phyloP scores from a whole-genome alignment of 495 filamentous ascomycete species.

The Geoglossum glabrum region DNA sequence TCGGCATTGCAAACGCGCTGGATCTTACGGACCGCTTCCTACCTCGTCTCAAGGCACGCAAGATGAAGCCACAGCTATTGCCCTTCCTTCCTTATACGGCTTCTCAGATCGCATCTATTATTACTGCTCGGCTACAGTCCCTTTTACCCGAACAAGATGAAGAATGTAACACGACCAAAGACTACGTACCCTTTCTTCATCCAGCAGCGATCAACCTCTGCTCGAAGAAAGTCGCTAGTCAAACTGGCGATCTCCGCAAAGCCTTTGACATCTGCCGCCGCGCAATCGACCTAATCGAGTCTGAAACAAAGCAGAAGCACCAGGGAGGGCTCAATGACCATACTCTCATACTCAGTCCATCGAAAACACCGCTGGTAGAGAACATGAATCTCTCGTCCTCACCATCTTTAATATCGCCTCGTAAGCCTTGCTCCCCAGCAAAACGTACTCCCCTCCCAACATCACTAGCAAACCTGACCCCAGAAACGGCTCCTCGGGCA shows the following conservation, averaged over 20 bases:
- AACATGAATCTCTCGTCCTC: conserved; percentile 52
- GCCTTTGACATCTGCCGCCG: conserved; percentile 87
- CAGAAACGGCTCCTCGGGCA: conserved; percentile 68
- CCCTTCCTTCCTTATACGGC: conserved; percentile 88
- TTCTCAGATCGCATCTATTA: conserved; percentile 67
- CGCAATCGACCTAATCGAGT: conserved; percentile 74
- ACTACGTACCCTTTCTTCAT: conserved; percentile 71
- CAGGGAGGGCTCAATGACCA: conserved; percentile 31
- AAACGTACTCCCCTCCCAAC: conserved; percentile 14
- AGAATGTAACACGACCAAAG: conserved; percentile 15
- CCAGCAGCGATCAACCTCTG: conserved; percentile 84
- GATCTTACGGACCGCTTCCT: conserved; percentile 91
- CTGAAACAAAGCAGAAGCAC: conserved; percentile 51
- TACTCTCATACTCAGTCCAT: conserved; percentile 27
- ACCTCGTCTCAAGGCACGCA: conserved; percentile 78
- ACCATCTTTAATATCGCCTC: conserved; percentile 3
- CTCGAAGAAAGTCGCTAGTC: conserved; percentile 78
- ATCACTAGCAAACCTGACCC: conserved; percentile 37
- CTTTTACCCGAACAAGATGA: conserved; percentile 34
- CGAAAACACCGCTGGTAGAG: conserved; percentile 39
- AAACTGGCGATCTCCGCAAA: conserved; percentile 85
- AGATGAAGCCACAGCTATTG: conserved; percentile 71
- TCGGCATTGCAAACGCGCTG: conserved; percentile 92
- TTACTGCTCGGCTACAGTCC: conserved; percentile 61
- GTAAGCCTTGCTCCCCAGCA: conserved; percentile 11